Percentiles rank a stretch among this genome's conserved stretches.
Conservation (phyloP, 164 flowering plant genomes). For the Cinnamomum chago region DNA sequence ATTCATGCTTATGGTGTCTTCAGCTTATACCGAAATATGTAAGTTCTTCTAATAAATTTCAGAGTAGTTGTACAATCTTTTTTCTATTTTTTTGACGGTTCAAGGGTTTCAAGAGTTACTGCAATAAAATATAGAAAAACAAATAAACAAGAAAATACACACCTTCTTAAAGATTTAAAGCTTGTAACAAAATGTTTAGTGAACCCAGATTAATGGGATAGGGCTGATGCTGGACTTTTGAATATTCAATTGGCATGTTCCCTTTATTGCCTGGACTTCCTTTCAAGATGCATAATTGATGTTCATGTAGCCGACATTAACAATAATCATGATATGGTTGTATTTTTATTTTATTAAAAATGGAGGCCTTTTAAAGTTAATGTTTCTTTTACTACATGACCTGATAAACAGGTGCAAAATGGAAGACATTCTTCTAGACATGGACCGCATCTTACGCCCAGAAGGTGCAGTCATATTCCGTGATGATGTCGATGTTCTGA, state of each 20-base stretch:
- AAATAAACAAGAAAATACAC: too few relatives aligned
- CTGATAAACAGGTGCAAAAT: slow-evolving; percentile 47
- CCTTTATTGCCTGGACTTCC: not conserved
- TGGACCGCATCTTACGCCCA: slow-evolving; percentile 80
- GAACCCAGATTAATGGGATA: too few relatives aligned
- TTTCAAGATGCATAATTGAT: not conserved
- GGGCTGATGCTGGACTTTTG: not conserved
- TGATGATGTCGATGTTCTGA: slow-evolving; percentile 62
- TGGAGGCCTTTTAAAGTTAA: not conserved
- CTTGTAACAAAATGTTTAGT: not conserved
- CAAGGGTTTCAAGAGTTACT: too few relatives aligned
- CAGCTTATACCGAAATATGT: slow-evolving; percentile 67
- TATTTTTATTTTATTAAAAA: not conserved
- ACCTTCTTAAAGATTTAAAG: not conserved
- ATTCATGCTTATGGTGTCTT: slow-evolving; percentile 75
- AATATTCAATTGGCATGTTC: not conserved
- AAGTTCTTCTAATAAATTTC: slow-evolving; percentile 22
- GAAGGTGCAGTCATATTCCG: slow-evolving; percentile 73
- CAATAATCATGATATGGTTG: not conserved
- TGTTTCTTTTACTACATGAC: not conserved
- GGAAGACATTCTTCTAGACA: slow-evolving; percentile 78
- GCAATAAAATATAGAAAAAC: too few relatives aligned
- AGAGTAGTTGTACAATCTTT: not conserved
- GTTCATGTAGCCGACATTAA: too few relatives aligned
- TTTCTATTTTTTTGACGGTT: too few relatives aligned